A percentile compares a stretch with the other conserved stretches of the same genome.
Evolutionary conservation across 495 filamentous ascomycete genomes (phyloP).

Genomic region (Lasiosphaeria ovina): DNA sequence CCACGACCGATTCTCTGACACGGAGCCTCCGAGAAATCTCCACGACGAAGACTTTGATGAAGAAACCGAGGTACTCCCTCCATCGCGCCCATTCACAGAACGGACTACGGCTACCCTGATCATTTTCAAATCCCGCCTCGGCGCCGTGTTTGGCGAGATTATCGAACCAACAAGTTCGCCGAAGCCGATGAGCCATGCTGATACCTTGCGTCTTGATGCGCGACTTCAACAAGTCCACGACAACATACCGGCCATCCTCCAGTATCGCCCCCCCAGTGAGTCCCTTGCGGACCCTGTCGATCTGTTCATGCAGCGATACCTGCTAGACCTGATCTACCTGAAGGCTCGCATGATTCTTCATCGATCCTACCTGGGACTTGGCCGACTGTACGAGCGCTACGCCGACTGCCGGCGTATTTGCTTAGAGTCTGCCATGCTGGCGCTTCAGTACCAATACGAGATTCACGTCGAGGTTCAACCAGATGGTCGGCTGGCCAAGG

Average conservation of each 20-base stretch:
- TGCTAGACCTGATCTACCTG: slow-evolving; percentile 31
- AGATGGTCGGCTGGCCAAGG: slow-evolving; percentile 30
- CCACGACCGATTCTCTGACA: slow-evolving; percentile 28
- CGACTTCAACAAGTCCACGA: slow-evolving; percentile 27
- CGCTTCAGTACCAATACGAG: slow-evolving; percentile 38
- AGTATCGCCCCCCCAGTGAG: slow-evolving; percentile 18
- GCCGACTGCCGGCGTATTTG: slow-evolving; percentile 34
- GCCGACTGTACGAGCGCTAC: slow-evolving; percentile 32
- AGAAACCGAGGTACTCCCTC: slow-evolving; percentile 31
- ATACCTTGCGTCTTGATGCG: slow-evolving; percentile 33
- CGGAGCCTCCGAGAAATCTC: slow-evolving; percentile 38
- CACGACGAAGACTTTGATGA: slow-evolving; percentile 38
- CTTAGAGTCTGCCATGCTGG: slow-evolving; percentile 34
- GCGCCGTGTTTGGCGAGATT: slow-evolving; percentile 26
- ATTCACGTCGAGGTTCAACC: slow-evolving; percentile 36
- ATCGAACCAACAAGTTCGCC: slow-evolving; percentile 22
- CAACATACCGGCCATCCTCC: slow-evolving; percentile 24
- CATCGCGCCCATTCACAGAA: slow-evolving; percentile 37
- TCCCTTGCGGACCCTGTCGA: slow-evolving; percentile 29
- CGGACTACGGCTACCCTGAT: slow-evolving; percentile 24
- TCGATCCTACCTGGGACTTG: slow-evolving; percentile 31
- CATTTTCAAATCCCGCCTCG: slow-evolving; percentile 28
- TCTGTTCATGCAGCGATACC: slow-evolving; percentile 34
- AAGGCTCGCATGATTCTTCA: slow-evolving; percentile 34
- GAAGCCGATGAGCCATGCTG: slow-evolving; percentile 26